A percentile compares a stretch with the other conserved stretches of the same genome.
Evolutionary conservation across 495 filamentous ascomycete species (phyloP).

Genomic region (Penicillium manginii): DNA sequence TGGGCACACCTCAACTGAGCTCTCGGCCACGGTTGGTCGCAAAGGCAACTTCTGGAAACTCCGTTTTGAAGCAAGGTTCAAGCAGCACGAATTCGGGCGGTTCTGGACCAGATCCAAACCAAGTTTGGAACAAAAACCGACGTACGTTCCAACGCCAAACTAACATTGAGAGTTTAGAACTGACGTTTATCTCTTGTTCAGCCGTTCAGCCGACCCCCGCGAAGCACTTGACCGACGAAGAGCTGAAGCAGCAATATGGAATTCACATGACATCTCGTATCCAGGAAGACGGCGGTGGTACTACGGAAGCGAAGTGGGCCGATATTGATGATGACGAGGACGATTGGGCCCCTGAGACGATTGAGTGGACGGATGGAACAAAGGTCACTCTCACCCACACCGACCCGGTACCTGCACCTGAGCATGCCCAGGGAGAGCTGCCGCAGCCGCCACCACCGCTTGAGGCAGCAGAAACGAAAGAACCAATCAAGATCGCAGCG

Average conservation of each 20-base stretch:
- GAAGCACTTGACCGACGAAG: constrained; percentile 96
- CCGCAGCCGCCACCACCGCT: constrained; percentile 28
- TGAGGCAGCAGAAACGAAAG: constrained; percentile 29
- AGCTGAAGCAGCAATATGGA: constrained; percentile 91
- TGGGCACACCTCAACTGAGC: constrained; percentile 45
- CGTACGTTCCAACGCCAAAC: constrained; percentile 60
- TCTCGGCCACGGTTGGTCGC: constrained; percentile 66
- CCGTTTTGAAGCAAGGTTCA: constrained; percentile 50
- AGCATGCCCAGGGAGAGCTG: constrained; percentile 26
- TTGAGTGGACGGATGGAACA: constrained; percentile 97
- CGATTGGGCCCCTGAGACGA: constrained; percentile 94
- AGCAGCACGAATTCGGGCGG: constrained; percentile 50
- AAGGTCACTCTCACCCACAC: constrained; percentile 77
- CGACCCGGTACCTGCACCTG: constrained; percentile 33
- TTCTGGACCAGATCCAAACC: constrained; percentile 67
- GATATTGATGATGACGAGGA: constrained; percentile 99
- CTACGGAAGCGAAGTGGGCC: constrained; percentile 92
- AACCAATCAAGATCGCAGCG: constrained; percentile 35
- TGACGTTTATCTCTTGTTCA: constrained; percentile 31
- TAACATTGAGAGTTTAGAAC: not conserved
- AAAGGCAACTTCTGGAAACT: constrained; percentile 63
- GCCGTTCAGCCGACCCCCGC: constrained; percentile 77
- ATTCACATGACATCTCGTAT: constrained; percentile 95
- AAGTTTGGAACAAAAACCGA: constrained; percentile 97
- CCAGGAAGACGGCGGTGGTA: constrained; percentile 75